Evolutionary conservation across 371 early-diverging fungal genomes (phyloP).

Genomic region (Sporodiniella umbellata): DNA sequence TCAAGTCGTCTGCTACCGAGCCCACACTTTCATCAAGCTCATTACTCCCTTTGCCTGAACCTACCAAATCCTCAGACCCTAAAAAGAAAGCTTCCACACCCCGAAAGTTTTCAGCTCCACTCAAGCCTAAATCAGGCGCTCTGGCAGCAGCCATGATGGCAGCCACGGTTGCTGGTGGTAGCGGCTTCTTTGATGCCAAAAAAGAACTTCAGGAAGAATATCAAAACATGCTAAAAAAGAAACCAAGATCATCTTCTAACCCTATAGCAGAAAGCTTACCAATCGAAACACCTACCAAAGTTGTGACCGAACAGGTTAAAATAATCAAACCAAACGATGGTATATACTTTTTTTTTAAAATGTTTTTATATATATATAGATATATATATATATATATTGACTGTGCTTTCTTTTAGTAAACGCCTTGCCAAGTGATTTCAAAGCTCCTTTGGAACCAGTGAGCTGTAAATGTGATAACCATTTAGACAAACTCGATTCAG

Average conservation of each 20-base stretch:
- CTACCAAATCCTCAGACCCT: slow-evolving; percentile 13
- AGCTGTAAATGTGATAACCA: slow-evolving; percentile 70
- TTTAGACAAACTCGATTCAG: slow-evolving; percentile 58
- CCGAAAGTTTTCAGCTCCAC: slow-evolving; percentile 29
- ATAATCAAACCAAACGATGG: too few relatives aligned
- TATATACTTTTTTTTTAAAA: too few relatives aligned
- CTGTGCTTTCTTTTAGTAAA: slow-evolving; percentile 12
- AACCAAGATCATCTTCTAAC: slow-evolving; percentile 5
- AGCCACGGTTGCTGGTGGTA: slow-evolving; percentile 44
- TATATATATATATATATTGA: too few relatives aligned
- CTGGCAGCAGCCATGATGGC: slow-evolving; percentile 54
- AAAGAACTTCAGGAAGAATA: slow-evolving; percentile 20
- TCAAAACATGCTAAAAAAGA: slow-evolving; percentile 9
- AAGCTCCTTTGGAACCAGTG: slow-evolving; percentile 43
- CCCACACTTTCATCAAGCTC: slow-evolving; percentile 18
- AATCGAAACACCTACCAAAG: background rate
- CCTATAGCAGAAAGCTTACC: background rate
- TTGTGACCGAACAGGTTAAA: too few relatives aligned
- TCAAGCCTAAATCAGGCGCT: slow-evolving; percentile 43
- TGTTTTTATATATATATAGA: too few relatives aligned
- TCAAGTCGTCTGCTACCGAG: slow-evolving; percentile 20
- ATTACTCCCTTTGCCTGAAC: slow-evolving; percentile 8
- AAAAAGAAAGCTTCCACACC: slow-evolving; percentile 34
- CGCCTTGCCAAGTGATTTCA: slow-evolving; percentile 37
- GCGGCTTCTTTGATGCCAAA: slow-evolving; percentile 37